Evolutionary conservation across 164 flowering plant genomes (phyloP).

Genomic region (Cinnamomum chago): DNA sequence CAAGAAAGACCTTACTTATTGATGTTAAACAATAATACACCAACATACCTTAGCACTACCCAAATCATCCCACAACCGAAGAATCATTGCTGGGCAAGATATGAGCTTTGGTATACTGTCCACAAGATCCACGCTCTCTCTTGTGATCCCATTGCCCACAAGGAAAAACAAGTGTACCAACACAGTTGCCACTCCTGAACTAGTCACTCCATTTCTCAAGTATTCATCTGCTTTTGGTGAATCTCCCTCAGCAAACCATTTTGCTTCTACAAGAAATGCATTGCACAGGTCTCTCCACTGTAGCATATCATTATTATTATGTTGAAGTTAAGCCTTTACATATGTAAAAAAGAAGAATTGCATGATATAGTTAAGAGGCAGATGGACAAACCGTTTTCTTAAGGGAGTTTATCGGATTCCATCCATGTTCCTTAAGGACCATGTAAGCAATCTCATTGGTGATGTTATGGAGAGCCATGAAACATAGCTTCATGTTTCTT

Average conservation of each 20-base stretch:
- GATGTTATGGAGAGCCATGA: conserved; percentile 22
- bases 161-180: conserved; percentile 43
- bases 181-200: conserved; percentile 43
- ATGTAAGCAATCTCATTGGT: conserved; percentile 24
- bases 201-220: conserved; percentile 35
- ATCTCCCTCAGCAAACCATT: conserved; percentile 26
- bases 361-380: not conserved
- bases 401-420: conserved; percentile 34
- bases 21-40: not conserved
- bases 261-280: conserved; percentile 39
- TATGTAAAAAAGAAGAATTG: no score
- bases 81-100: conserved; percentile 34
- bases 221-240: conserved; percentile 39
- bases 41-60: conserved; percentile 50
- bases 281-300: conserved; percentile 49
- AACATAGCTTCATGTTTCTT: conserved; percentile 28
- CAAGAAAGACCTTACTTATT: no score
- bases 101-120: conserved; percentile 22
- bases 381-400: conserved; percentile 23
- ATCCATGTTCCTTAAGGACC: conserved; percentile 27
- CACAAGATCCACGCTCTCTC: conserved; percentile 15
- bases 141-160: conserved; percentile 32
- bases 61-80: conserved; percentile 63
- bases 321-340: not conserved
- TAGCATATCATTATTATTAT: not conserved